phyloP scores from a whole-genome alignment of 352 stramenopile genomes.

The Globisporangium sylvaticum region DNA sequence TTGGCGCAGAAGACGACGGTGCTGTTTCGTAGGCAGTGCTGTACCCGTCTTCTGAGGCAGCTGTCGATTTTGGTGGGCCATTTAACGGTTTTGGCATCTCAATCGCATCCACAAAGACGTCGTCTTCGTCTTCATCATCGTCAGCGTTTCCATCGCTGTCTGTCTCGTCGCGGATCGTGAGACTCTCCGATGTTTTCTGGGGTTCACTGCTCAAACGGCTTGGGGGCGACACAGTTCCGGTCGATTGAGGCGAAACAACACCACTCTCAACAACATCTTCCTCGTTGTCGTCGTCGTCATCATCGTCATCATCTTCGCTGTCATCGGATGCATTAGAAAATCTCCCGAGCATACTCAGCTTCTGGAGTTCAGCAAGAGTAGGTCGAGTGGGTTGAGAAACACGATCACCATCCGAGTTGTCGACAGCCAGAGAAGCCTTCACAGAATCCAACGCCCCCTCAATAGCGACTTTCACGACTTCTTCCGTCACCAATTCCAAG shows the following conservation, averaged over 20 bases:
- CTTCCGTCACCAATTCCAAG: not conserved
- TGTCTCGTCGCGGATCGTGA: constrained; percentile 6
- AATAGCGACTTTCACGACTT: not conserved
- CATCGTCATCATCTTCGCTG: constrained; percentile 8
- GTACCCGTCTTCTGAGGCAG: not conserved
- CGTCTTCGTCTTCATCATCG: constrained; percentile 5
- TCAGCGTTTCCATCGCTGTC: constrained; percentile 11
- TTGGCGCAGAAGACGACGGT: constrained; percentile 6
- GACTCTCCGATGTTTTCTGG: not conserved
- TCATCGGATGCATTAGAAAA: constrained; percentile 16
- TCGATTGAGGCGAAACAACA: not conserved
- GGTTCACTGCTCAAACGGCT: not conserved
- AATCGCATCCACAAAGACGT: not conserved
- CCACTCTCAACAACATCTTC: not conserved
- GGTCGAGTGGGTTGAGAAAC: constrained; percentile 4
- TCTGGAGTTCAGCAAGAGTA: constrained; percentile 17
- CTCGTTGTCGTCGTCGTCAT: constrained; percentile 7
- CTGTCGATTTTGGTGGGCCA: not conserved
- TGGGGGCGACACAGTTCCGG: not conserved
- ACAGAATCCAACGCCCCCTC: not conserved
- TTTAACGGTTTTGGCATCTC: not conserved
- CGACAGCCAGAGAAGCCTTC: not conserved
- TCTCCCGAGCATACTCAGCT: constrained; percentile 15
- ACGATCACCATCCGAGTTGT: not conserved
- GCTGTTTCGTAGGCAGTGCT: constrained; percentile 8